Evolutionary conservation across 768 basidiomycete genomes (phyloP).

Genomic region (Daedaleopsis nitida): DNA sequence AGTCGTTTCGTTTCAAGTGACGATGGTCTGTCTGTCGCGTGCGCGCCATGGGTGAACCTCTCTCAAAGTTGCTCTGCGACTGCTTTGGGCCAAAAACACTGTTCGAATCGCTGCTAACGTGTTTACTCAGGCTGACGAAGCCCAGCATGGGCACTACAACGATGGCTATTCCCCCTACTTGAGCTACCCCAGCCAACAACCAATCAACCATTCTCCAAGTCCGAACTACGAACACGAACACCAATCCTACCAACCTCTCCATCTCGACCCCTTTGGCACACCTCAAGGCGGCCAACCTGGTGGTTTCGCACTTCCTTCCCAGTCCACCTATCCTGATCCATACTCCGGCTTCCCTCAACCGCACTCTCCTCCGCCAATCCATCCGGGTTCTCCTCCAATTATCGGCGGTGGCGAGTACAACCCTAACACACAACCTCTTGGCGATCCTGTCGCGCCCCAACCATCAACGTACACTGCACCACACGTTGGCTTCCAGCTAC

Average conservation of each 20-base stretch:
- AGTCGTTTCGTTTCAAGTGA: too few relatives aligned
- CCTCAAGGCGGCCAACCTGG: conserved; percentile 23
- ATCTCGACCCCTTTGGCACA: conserved; percentile 44
- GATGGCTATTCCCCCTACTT: conserved; percentile 63
- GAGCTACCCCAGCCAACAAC: conserved; percentile 30
- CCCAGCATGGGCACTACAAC: conserved; percentile 62
- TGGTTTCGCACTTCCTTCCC: conserved; percentile 26
- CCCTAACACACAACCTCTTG: conserved; percentile 17
- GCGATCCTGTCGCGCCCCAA: conserved; percentile 11
- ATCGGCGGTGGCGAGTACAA: conserved; percentile 21
- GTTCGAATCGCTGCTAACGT: background rate
- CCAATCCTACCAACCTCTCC: conserved; percentile 36
- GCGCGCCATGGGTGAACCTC: too few relatives aligned
- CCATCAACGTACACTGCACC: conserved; percentile 12
- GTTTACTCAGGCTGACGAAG: conserved; percentile 57
- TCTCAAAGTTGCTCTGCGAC: too few relatives aligned
- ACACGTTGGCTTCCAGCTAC: conserved; percentile 39
- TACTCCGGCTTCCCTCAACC: conserved; percentile 29
- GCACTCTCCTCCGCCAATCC: conserved; percentile 19
- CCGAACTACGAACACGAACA: conserved; percentile 38
- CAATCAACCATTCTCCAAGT: conserved; percentile 32
- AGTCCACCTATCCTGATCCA: conserved; percentile 2
- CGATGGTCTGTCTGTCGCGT: too few relatives aligned
- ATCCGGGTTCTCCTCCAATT: background rate
- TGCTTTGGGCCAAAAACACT: background rate